These are phyloP conservation scores for Alternaria atra DNA, from an alignment of 2,329 filamentous ascomycete genomes.

Conservation along the genomic window DNA sequence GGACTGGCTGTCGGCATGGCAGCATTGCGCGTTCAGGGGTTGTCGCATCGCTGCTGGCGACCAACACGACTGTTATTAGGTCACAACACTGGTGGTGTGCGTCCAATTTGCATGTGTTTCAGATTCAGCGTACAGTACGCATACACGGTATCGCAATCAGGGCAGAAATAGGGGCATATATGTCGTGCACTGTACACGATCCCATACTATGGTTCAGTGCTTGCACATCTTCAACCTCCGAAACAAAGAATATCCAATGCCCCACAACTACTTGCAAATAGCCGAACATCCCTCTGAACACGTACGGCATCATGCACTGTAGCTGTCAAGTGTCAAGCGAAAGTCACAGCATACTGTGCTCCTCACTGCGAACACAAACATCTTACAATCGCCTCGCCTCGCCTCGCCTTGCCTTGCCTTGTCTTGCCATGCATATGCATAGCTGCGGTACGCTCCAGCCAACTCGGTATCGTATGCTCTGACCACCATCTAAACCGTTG, in stretches of 20 bases:
- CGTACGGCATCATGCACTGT: neutral
- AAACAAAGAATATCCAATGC: slow-evolving; percentile 9
- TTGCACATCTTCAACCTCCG: slow-evolving; percentile 14
- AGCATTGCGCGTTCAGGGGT: slow-evolving; percentile 25
- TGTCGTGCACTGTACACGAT: neutral
- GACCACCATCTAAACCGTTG: slow-evolving; percentile 11
- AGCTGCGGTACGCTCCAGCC: slow-evolving; percentile 1
- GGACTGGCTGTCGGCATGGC: slow-evolving; percentile 1
- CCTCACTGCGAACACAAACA: slow-evolving; percentile 8
- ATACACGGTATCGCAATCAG: slow-evolving; percentile 7
- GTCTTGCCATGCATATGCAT: slow-evolving; percentile 14
- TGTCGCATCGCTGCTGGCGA: slow-evolving; percentile 1
- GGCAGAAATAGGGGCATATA: slow-evolving; percentile 22
- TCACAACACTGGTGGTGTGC: slow-evolving; percentile 15
- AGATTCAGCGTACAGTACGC: slow-evolving; percentile 10
- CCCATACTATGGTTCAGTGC: neutral
- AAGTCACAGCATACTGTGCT: slow-evolving; percentile 12
- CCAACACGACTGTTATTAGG: slow-evolving; percentile 17
- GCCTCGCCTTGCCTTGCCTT: too few species aligned
- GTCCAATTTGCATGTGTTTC: slow-evolving; percentile 31
- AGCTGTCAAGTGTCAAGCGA: slow-evolving; percentile 19
- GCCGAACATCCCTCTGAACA: neutral
- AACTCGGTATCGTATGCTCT: neutral
- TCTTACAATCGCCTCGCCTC: slow-evolving; percentile 7
- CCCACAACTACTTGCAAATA: slow-evolving; percentile 11